Conservation (phyloP, 441 rosid species). For the Monsonia emarginata region DNA sequence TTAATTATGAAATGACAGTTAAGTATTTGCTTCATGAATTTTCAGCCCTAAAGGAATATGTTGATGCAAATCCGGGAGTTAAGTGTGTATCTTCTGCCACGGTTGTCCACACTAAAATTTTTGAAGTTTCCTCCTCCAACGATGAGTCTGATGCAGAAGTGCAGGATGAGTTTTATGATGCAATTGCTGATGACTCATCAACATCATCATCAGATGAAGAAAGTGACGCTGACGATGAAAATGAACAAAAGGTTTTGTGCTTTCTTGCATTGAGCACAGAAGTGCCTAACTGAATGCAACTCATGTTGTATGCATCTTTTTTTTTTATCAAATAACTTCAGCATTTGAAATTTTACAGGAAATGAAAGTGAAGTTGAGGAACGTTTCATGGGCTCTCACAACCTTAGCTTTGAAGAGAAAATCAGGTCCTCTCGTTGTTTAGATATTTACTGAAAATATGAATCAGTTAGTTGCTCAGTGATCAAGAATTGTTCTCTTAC, state of each 20-base stretch:
- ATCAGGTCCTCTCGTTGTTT: constrained; percentile 46
- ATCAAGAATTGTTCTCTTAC: too few relatives aligned
- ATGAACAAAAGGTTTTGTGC: constrained; percentile 31
- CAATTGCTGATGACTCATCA: constrained; percentile 38
- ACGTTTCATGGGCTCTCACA: constrained; percentile 80
- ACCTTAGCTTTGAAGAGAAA: constrained; percentile 56
- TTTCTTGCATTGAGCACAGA: constrained; percentile 2
- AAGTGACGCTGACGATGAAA: constrained; percentile 43
- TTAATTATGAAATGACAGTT: too few relatives aligned
- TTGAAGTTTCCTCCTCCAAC: constrained; percentile 32
- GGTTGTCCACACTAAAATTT: constrained; percentile 35
- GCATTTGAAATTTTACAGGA: constrained; percentile 40
- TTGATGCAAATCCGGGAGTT: constrained; percentile 82
- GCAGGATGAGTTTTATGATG: constrained; percentile 89
- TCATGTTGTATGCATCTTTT: background rate
- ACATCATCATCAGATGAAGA: constrained; percentile 54
- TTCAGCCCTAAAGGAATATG: constrained; percentile 84
- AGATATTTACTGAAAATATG: background rate
- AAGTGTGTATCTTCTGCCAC: constrained; percentile 42
- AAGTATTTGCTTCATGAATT: constrained; percentile 18
- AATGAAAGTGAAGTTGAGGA: constrained; percentile 61
- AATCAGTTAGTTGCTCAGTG: too few relatives aligned
- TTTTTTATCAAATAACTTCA: background rate
- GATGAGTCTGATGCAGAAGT: constrained; percentile 48
- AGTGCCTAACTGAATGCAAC: too few relatives aligned